Conservation (phyloP, 2,329 filamentous ascomycete species). For the Sclerotiophoma versabilis region DNA sequence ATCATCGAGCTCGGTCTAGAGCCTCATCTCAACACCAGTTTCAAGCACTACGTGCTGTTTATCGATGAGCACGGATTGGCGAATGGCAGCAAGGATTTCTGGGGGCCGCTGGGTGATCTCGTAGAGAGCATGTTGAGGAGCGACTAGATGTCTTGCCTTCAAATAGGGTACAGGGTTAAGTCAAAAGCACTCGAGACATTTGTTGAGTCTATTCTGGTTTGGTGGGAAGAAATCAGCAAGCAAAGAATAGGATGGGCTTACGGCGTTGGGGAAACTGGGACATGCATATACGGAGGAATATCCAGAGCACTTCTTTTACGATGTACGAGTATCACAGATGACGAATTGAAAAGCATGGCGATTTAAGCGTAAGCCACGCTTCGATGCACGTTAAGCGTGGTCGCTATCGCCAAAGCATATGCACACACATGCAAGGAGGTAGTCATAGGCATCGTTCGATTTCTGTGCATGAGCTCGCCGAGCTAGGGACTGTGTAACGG, state of each 20-base stretch:
- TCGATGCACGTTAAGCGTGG: not conserved
- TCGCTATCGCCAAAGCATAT: not conserved
- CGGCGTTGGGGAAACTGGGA: conserved; percentile 10
- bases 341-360: not conserved
- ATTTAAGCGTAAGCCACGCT: not conserved
- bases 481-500: conserved; percentile 7
- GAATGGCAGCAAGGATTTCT: conserved; percentile 89
- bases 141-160: conserved; percentile 61
- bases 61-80: conserved; percentile 95
- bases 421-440: not conserved
- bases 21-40: conserved; percentile 97
- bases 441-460: not conserved
- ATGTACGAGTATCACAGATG: conserved; percentile 17
- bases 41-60: conserved; percentile 99
- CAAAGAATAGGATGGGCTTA: conserved; percentile 5
- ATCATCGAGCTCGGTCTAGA: conserved; percentile 94
- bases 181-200: not conserved
- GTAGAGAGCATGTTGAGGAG: conserved; percentile 98
- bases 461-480: conserved; percentile 11
- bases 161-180: not conserved
- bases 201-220: not conserved
- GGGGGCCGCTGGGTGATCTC: conserved; percentile 91
- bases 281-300: conserved; percentile 14
- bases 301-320: conserved; percentile 8
- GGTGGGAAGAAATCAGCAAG: not conserved